Base-by-base conservation (phyloP, 371 early-diverging fungal species). In the Lichtheimia hyalospora region DNA sequence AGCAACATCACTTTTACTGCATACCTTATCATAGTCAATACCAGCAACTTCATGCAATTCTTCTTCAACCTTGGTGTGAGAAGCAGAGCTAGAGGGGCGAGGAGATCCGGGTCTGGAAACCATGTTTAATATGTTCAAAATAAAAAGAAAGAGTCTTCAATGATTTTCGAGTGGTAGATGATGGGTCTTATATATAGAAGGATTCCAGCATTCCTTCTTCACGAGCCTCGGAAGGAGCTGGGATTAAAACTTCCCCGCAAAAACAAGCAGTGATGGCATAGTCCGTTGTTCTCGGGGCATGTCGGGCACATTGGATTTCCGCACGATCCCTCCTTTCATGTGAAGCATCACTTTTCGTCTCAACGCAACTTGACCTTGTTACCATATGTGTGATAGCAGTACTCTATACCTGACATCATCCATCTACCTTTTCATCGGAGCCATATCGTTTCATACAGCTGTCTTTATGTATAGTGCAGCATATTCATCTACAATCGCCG, bases 21-120 rank as follows among this genome's bases (percentile, higher is more conserved):
- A 40, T 69, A 69, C 75, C 73, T 74, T 77, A 62, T 75, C 75
- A 64, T 74, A 79, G 51, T 82, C 82, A 64, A 79, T 79, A 60
- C 82, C 80, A 57, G 77, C 77, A 56, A 73, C 56, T 16, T 66
- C 67, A 44, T 77, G 74, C 20, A 80, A 55, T 16, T 80, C 81
- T 70, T 77, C 77, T 59, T 76, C 79, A 20, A 79, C 76, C 59
- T 75, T 79, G 41, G 79, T 75, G 57, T 75, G 75, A 16, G 72
- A 43, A 56, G 60, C 40, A 69, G 73, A 50, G 74, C 68, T 60
- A 28, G 63, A 57, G 40, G 77, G 80, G 51, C 80, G 67, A 21
- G 74, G 74, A 25, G 75, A 72, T 43, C 66, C 64, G 41, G 75
- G 72, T 52, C 74, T 62, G 27, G 61, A 52, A 55, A 52, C 46